A percentile compares a stretch with the other conserved stretches of the same genome.
These are phyloP conservation scores for Petunia hybrid DNA, from an alignment of 305 asterid genomes.

Conservation along the genomic window DNA sequence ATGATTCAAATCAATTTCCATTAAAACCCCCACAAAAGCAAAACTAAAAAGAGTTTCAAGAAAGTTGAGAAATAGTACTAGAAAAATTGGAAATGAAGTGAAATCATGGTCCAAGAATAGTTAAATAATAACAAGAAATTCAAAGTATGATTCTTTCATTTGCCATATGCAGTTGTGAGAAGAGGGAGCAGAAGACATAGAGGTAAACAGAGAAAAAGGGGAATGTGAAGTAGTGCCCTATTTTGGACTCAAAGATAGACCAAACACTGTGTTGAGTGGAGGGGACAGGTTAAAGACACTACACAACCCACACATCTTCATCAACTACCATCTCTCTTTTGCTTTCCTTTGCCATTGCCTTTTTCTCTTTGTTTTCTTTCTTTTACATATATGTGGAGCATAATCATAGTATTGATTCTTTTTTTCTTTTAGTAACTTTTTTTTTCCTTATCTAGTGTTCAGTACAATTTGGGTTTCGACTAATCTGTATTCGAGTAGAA, in stretches of 20 bases:
- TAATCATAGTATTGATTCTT: constrained; percentile 24
- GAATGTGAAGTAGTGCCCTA: constrained; percentile 59
- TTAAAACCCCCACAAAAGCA: constrained; percentile 42
- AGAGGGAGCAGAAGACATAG: constrained; percentile 66
- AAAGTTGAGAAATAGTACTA: constrained; percentile 29
- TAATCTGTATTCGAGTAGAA: no score
- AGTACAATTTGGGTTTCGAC: no score
- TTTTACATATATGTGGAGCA: constrained; percentile 27
- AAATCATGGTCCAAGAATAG: constrained; percentile 43
- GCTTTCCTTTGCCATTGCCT: constrained; percentile 56
- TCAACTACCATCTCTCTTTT: constrained; percentile 57
- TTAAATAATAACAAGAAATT: constrained; percentile 82
- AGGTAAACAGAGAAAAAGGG: constrained; percentile 70
- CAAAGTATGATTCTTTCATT: constrained; percentile 76
- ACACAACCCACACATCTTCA: constrained; percentile 84
- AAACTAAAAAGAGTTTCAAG: constrained; percentile 5
- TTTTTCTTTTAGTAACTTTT: not conserved
- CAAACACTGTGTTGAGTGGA: constrained; percentile 67
- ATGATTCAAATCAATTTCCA: constrained; percentile 94
- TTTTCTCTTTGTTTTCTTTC: constrained; percentile 36
- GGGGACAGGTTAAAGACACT: constrained; percentile 95
- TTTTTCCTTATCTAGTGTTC: not conserved
- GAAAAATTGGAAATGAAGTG: constrained; percentile 42
- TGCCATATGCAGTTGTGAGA: constrained; percentile 79
- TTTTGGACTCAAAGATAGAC: constrained; percentile 53